Percentiles rank a stretch among this genome's conserved stretches.
phyloP scores from a whole-genome alignment of 1,284 basidiomycete genomes.

The Sanghuangporus baumii region DNA sequence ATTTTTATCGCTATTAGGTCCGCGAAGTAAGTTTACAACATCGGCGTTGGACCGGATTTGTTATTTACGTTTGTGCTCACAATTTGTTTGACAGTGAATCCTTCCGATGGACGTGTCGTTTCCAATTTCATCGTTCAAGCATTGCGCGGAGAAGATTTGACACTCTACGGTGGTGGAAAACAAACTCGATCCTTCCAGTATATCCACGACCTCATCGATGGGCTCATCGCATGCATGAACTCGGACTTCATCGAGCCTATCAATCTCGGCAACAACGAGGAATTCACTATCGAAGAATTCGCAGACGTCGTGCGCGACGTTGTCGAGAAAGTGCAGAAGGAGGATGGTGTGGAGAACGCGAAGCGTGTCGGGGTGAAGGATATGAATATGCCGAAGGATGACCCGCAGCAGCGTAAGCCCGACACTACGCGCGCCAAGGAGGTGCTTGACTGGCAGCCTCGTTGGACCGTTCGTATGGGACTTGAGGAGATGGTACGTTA shows the following conservation, averaged over 20 bases:
- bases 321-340: conserved; percentile 83
- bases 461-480: conserved; percentile 88
- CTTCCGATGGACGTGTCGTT: conserved; percentile 93
- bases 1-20: conserved; percentile 13
- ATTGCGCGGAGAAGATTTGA: conserved; percentile 91
- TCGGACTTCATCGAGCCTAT: conserved; percentile 86
- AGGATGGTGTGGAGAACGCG: conserved; percentile 59
- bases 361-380: conserved; percentile 72
- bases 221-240: conserved; percentile 90
- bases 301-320: conserved; percentile 84
- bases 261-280: conserved; percentile 92
- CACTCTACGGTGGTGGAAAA: conserved; percentile 93
- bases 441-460: conserved; percentile 87
- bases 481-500: conserved; percentile 90
- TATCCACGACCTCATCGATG: conserved; percentile 77
- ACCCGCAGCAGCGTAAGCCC: conserved; percentile 90
- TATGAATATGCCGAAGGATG: conserved; percentile 86
- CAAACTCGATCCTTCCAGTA: conserved; percentile 98
- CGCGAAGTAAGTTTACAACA: conserved; percentile 24
- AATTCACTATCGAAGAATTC: conserved; percentile 92
- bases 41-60: not conserved
- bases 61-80: not conserved
- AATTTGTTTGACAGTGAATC: conserved; percentile 68
- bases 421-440: conserved; percentile 89
- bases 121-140: conserved; percentile 99